These are phyloP conservation scores for Wickerhamomyces hampshirensis DNA, from an alignment of 805 yeast species.

Conservation along the genomic window DNA sequence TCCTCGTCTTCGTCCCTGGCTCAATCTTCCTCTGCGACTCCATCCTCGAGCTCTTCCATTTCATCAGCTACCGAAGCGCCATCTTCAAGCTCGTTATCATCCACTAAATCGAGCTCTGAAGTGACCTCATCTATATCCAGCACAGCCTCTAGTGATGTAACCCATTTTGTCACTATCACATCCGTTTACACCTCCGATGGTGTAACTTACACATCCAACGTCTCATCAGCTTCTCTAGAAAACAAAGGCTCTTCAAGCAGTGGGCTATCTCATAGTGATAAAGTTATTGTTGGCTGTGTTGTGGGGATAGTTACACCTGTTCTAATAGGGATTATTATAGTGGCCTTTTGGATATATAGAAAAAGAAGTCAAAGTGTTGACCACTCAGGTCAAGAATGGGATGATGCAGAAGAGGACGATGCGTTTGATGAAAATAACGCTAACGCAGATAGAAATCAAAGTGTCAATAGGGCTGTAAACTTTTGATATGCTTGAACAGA, in stretches of 20 bases:
- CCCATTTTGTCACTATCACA: constrained; percentile 14
- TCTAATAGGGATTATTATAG: constrained; percentile 22
- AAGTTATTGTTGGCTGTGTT: constrained; percentile 61
- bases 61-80: constrained; percentile 8
- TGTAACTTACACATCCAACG: constrained; percentile 7
- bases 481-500: too few relatives aligned
- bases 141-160: constrained; percentile 6
- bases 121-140: constrained; percentile 2
- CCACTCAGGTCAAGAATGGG: constrained; percentile 25
- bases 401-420: constrained; percentile 14
- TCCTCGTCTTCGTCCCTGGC: constrained; percentile 9
- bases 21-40: constrained; percentile 11
- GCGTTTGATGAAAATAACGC: constrained; percentile 8
- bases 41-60: constrained; percentile 4
- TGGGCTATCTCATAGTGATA: constrained; percentile 46
- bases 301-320: constrained; percentile 70
- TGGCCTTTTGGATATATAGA: constrained; percentile 16
- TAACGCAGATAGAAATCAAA: constrained; percentile 8
- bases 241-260: too few relatives aligned
- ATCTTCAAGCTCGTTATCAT: constrained; percentile 9
- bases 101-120: constrained; percentile 6
- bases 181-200: constrained; percentile 15
- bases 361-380: constrained; percentile 15
- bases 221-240: too few relatives aligned
- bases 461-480: constrained; percentile 22